These are phyloP conservation scores for Hypoxylon crocopeplum DNA, from an alignment of 495 filamentous ascomycete genomes.

Conservation along the genomic window DNA sequence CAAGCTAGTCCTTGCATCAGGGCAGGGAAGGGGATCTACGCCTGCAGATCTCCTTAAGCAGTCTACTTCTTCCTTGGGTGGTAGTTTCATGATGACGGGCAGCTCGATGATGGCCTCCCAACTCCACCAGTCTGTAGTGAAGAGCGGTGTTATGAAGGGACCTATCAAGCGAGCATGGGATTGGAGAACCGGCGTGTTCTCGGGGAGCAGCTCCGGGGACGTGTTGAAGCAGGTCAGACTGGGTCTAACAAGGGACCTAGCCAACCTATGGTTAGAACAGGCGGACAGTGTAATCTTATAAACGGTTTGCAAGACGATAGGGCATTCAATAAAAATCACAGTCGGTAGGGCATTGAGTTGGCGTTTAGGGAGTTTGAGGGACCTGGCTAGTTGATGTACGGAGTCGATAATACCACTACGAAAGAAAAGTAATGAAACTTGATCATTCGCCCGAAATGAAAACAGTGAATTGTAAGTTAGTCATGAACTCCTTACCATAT, in stretches of 20 bases:
- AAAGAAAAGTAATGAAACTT: slow-evolving; percentile 4
- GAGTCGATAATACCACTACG: slow-evolving; percentile 2
- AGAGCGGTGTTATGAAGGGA: slow-evolving; percentile 60
- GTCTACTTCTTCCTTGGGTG: slow-evolving; percentile 62
- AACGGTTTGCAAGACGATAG: neutral
- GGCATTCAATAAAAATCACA: neutral
- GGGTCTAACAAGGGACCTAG: slow-evolving; percentile 74
- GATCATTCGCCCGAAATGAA: neutral
- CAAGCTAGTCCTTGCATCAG: slow-evolving; percentile 57
- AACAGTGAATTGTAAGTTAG: no score
- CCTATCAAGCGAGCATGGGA: slow-evolving; percentile 77
- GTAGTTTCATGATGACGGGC: slow-evolving; percentile 68
- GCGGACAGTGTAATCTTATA: slow-evolving; percentile 52
- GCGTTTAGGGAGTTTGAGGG: slow-evolving; percentile 18
- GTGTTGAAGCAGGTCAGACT: slow-evolving; percentile 74
- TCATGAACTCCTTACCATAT: no score
- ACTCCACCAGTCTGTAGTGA: slow-evolving; percentile 62
- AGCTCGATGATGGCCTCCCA: slow-evolving; percentile 74
- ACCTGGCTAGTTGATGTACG: slow-evolving; percentile 1
- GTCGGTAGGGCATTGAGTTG: slow-evolving; percentile 19
- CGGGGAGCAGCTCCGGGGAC: slow-evolving; percentile 65
- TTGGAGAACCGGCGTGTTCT: slow-evolving; percentile 72
- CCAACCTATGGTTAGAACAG: slow-evolving; percentile 65
- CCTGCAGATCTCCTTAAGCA: slow-evolving; percentile 73
- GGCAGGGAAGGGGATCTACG: slow-evolving; percentile 54